Conservation (phyloP, 106 monocot species). For the Allium fistulosum region DNA sequence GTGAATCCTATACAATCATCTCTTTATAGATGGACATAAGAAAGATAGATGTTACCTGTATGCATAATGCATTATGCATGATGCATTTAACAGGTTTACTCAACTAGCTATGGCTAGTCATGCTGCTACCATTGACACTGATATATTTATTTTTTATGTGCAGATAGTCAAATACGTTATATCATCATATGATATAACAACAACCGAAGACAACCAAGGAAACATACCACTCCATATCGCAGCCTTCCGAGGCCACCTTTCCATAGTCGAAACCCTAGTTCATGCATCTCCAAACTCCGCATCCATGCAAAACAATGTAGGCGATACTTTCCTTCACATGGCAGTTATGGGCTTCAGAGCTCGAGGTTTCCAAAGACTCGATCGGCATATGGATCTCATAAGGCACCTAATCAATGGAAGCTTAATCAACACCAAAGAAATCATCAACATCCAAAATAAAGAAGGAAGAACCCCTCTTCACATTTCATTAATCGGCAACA, state of each 20-base stretch:
- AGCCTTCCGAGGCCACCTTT: conserved; percentile 58
- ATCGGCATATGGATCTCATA: conserved; percentile 75
- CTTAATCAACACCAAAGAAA: conserved; percentile 24
- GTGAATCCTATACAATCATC: too few species aligned
- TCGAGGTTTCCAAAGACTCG: conserved; percentile 69
- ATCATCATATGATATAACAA: conserved; percentile 41
- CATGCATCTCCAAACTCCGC: conserved; percentile 31
- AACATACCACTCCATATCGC: conserved; percentile 90
- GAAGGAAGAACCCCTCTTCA: conserved; percentile 81
- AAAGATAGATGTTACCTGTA: too few species aligned
- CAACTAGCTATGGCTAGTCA: too few species aligned
- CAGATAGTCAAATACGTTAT: conserved; percentile 72
- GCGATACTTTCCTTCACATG: conserved; percentile 83
- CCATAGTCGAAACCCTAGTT: conserved; percentile 41
- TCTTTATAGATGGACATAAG: too few species aligned
- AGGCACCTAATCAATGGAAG: conserved; percentile 34
- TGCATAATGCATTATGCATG: too few species aligned
- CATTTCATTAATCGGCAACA: conserved; percentile 52
- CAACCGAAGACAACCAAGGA: conserved; percentile 55
- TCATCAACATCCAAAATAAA: conserved; percentile 59
- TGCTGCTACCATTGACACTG: too few species aligned
- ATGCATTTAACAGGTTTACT: too few species aligned
- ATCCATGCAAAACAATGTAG: conserved; percentile 39
- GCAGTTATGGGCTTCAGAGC: conserved; percentile 67
- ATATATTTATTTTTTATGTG: background rate